Evolutionary conservation across 148 eudicot genomes (phyloP), one percentile per base, ranked within the genome.

Genomic region (Rhododendron vialii): DNA sequence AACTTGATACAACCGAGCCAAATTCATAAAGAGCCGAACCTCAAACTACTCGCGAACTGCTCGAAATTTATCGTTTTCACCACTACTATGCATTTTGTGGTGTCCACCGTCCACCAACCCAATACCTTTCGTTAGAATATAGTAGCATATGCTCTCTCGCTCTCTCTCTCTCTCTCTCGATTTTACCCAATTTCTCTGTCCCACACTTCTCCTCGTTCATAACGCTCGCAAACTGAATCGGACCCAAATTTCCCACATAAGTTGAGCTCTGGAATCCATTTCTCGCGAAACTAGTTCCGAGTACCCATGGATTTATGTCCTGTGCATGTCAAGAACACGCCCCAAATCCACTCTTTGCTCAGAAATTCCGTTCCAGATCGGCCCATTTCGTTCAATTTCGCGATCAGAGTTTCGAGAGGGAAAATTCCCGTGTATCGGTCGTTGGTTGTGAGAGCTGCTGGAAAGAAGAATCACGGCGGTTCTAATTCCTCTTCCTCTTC

Each of bases 301-400:
- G 8, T 83, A 4, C 28, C 26, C 2, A 95, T 95, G 98, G 95
- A 94, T 95, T 94, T 93, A 53, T 93, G 94, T 89, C 91, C 94
- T 28, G 92, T 93, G 73, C 96, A 91, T 80, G 93, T 93, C 63
- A 94, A 92, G 87, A 89, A 79, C 89, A 87, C 86, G 30, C 86
- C 86, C 84, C 89, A 88, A 45, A 74, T 88, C 59, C 89, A 88
- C 81, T 74, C 90, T 83, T 85, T 91, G 26, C 87, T 87, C 26
- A 84, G 89, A 26, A 93, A 86, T 81, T 87, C 88, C 8, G 48
- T 85, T 77, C 84, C 71, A 3, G 91, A 90, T 51, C 90, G 88
- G 63, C 91, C 88, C 74, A 61, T 82, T 80, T 82, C 88, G 41
- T 87, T 75, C 41, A 89, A 83, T 84, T 88, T 86, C 81, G 98